phyloP scores from a whole-genome alignment of 2,329 filamentous ascomycete genomes.

The Hypoxylon sp. region DNA sequence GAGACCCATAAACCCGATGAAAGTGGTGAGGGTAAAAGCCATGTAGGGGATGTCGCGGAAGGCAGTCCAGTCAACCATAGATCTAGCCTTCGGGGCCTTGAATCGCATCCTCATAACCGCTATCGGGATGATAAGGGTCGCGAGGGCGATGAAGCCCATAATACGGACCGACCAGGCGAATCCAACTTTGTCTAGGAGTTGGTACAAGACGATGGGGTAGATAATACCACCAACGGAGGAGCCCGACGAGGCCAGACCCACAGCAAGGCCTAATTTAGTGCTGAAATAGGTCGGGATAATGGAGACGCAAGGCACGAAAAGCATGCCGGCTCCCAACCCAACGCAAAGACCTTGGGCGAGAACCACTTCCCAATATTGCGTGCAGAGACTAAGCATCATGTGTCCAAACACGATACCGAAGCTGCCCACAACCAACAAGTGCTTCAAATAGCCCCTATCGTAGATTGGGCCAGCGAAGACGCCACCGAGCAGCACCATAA shows the following conservation, averaged over 20 bases:
- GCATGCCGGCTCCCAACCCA: conserved; percentile 58
- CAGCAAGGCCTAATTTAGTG: conserved; percentile 45
- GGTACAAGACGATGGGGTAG: conserved; percentile 50
- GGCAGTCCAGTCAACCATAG: conserved; percentile 59
- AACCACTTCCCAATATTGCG: conserved; percentile 58
- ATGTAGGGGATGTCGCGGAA: conserved; percentile 60
- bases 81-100: conserved; percentile 56
- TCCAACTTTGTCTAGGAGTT: conserved; percentile 37
- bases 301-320: conserved; percentile 55
- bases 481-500: conserved; percentile 53
- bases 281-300: conserved; percentile 50
- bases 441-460: conserved; percentile 48
- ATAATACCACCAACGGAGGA: conserved; percentile 45
- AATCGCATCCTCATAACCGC: conserved; percentile 58
- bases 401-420: conserved; percentile 57
- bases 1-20: conserved; percentile 59
- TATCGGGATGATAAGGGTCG: conserved; percentile 47
- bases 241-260: conserved; percentile 46
- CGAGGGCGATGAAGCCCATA: conserved; percentile 42
- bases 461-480: conserved; percentile 57
- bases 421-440: conserved; percentile 47
- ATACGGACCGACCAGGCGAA: conserved; percentile 44
- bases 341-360: conserved; percentile 58
- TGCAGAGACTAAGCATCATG: conserved; percentile 56
- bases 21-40: conserved; percentile 49